Evolutionary conservation across 495 filamentous ascomycete genomes (phyloP), one percentile per base, ranked within the genome.

Genomic region (Penicillium soppii): DNA sequence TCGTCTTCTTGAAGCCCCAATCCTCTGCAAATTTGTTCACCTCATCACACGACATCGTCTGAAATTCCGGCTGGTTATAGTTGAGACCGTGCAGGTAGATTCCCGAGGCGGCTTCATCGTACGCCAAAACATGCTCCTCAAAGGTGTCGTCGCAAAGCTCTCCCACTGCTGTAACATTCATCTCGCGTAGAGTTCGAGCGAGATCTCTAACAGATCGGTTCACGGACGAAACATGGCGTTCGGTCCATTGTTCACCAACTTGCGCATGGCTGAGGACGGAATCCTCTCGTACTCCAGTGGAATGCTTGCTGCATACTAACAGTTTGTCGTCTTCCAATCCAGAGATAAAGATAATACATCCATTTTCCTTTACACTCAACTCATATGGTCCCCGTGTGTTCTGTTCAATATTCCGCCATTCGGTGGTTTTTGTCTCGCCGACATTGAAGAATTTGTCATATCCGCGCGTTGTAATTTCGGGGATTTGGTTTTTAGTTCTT

Each of bases 401-500:
- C 7, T 69, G 70, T 58, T 86, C 73, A 45, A 98, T 88, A 64
- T 89, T 90, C 13, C 72, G 61, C 94, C 95, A 98, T 49, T 82
- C 74, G 1, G 94, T 97, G 26, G 83, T 77, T 10, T 72, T 62
- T 2, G 91, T 85, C 67, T 98, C 94, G 36, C 79, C 80, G 22
- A 88, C 76, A 61, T 98, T 98, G 83, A 97, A 97, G 76, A 98
- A 98, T 71, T 98, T 98, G 75, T 98, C 95, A 70, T 98, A 98
- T 27, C 94, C 94, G 49, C 94, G 82, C 27, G 84, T 81, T 2
- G 78, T 85, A 47, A 98, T 97, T 67, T 96, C 90, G 13, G 81
- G 75, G 2, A 75, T 72, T 5, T 84, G 83, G 17, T 83, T 72
- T 41, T 75, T 70, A 37, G 76, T 81, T 52, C 67, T 77, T 36